phyloP scores from a whole-genome alignment of 164 flowering plant genomes.

The Amborella trichopoda region DNA sequence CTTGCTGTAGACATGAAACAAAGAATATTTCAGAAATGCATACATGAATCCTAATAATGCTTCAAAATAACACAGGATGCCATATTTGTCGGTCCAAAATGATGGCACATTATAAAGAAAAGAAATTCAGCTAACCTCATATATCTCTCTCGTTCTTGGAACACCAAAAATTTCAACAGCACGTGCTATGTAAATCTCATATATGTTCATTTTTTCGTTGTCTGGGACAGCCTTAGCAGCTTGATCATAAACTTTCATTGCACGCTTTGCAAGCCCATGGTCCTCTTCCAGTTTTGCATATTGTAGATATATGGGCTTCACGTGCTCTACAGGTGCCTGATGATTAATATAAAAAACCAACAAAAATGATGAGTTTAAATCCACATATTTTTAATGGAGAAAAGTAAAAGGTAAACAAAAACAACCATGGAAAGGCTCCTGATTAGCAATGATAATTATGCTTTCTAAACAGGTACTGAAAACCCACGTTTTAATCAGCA shows the following conservation, averaged over 20 bases:
- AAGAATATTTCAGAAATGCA: too few species aligned
- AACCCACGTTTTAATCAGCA: too few species aligned
- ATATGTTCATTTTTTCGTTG: constrained; percentile 79
- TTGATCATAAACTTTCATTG: constrained; percentile 85
- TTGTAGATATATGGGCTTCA: constrained; percentile 72
- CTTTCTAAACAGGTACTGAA: too few species aligned
- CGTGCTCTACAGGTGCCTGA: constrained; percentile 86
- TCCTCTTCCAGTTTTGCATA: constrained; percentile 94
- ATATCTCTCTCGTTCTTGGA: constrained; percentile 82
- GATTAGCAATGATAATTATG: not conserved
- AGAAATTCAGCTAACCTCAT: constrained; percentile 31
- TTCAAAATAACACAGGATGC: too few species aligned
- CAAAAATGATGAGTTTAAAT: too few species aligned
- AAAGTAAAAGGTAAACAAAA: not conserved
- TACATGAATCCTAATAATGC: too few species aligned
- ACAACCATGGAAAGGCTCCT: constrained; percentile 10
- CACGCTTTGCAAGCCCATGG: constrained; percentile 82
- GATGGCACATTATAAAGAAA: not conserved
- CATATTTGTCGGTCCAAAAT: not conserved
- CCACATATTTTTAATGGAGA: too few species aligned
- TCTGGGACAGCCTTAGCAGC: constrained; percentile 90
- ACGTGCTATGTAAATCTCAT: constrained; percentile 86
- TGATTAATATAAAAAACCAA: too few species aligned
- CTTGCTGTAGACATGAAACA: constrained; percentile 31
- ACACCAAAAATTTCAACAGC: constrained; percentile 93